Evolutionary conservation across 139 green algal species (phyloP), one percentile per base, ranked within the genome.

Genomic region (Parachlorella kessleri): DNA sequence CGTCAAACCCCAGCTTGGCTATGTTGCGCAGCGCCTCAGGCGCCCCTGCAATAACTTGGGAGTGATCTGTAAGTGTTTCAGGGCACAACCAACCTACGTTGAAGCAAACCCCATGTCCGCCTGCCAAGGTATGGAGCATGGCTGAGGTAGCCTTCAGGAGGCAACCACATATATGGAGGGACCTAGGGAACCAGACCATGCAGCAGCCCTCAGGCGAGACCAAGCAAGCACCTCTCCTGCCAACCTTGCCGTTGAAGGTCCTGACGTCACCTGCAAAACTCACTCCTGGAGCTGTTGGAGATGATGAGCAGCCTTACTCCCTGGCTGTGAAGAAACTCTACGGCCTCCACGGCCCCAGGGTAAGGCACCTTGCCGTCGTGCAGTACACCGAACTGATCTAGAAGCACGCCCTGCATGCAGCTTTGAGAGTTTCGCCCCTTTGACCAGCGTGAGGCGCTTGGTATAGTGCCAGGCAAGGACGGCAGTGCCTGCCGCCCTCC

Each of bases 331-430:
- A 94, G 74, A 7, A 74, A n/a, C 21, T 73, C 1, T 36, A 96
- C 88, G 3, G 91, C 91, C 59, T 91, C 85, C 0, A 95, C 79
- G 8, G 94, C 92, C 3, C 77, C 84, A 0, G 90, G 85, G 77
- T 95, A 96, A 0, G 94, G 78, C n/a, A 72, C 69, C 38, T 83
- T 67, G 3, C 95, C 95, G 79, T 98, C 93, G 69, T 98, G 94
- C 36, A 98, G 84, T 23, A 97, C 75, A 23, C 94, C 94, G 86
- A 97, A 98, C 77, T 98, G 94, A 80, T 98, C 94, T 6, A 98
- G 85, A 38, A 98, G 77, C 0, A 92, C 75, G 24, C 75, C 75
- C 48, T 59, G 48, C 14, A 59, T n/a, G n/a, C n/a, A n/a, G n/a
- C n/a, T n/a, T n/a, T n/a, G n/a, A n/a, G n/a, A n/a, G n/a, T n/a